phyloP scores from a whole-genome alignment of 768 basidiomycete genomes.

The Cantharellus anzutake region DNA sequence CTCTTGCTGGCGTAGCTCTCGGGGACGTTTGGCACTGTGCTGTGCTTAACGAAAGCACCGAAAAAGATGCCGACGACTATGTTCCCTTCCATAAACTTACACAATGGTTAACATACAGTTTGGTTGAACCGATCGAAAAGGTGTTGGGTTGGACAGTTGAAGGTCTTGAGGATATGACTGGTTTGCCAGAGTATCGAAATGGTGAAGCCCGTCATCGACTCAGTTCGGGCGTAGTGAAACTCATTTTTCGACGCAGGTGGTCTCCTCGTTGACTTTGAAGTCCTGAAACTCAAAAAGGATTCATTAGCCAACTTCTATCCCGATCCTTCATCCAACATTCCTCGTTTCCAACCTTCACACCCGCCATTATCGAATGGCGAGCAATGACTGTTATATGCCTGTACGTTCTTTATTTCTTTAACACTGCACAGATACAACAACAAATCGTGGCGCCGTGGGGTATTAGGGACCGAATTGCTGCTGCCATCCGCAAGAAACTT shows the following conservation, averaged over 20 bases:
- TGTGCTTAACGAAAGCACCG: constrained; percentile 17
- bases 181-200: constrained; percentile 89
- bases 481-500: constrained; percentile 36
- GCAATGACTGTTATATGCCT: constrained; percentile 88
- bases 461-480: neutral
- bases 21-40: constrained; percentile 91
- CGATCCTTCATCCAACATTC: constrained; percentile 26
- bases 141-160: constrained; percentile 66
- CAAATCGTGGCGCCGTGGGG: neutral
- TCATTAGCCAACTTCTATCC: constrained; percentile 29
- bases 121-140: constrained; percentile 68
- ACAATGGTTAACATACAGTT: constrained; percentile 81
- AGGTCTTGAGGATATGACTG: constrained; percentile 71
- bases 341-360: constrained; percentile 53
- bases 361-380: constrained; percentile 93
- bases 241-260: constrained; percentile 35
- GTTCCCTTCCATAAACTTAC: constrained; percentile 96
- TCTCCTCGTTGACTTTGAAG: constrained; percentile 66
- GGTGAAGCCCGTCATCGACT: constrained; percentile 23
- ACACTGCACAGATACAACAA: neutral
- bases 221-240: neutral
- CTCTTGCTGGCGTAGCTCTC: constrained; percentile 46
- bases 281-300: constrained; percentile 45
- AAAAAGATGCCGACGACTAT: constrained; percentile 40
- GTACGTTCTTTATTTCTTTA: constrained; percentile 26